Evolutionary conservation across 495 filamentous ascomycete genomes (phyloP).

Genomic region (Aspergillus panamensis): DNA sequence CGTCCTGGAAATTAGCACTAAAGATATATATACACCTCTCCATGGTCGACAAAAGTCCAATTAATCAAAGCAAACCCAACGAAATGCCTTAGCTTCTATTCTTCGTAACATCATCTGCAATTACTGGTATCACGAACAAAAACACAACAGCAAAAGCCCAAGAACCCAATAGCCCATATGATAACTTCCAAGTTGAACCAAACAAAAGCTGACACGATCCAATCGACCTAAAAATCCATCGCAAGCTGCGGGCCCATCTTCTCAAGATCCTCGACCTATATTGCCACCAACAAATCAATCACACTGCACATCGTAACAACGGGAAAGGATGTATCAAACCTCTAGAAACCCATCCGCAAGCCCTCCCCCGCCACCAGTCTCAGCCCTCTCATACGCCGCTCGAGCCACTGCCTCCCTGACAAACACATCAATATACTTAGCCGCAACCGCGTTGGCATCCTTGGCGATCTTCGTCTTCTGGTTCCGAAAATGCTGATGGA

Average conservation of each 20-base stretch:
- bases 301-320: not conserved
- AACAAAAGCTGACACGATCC: not conserved
- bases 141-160: not conserved
- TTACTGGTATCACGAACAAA: constrained; percentile 16
- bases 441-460: constrained; percentile 74
- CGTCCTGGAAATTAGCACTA: not conserved
- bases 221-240: constrained; percentile 67
- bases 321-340: constrained; percentile 44
- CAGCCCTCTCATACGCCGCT: constrained; percentile 64
- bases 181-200: constrained; percentile 2
- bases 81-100: not conserved
- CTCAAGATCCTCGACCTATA: constrained; percentile 69
- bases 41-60: not conserved
- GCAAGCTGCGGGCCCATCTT: constrained; percentile 85
- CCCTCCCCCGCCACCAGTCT: constrained; percentile 33
- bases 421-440: constrained; percentile 88
- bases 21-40: not conserved
- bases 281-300: constrained; percentile 9
- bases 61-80: not conserved
- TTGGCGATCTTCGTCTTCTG: constrained; percentile 68
- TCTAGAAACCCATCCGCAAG: constrained; percentile 65
- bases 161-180: constrained; percentile 1
- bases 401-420: constrained; percentile 87
- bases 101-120: constrained; percentile 9
- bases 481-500: constrained; percentile 76